phyloP scores from a whole-genome alignment of 1,139 yeast species.

The Suhomyces guaymorum region DNA sequence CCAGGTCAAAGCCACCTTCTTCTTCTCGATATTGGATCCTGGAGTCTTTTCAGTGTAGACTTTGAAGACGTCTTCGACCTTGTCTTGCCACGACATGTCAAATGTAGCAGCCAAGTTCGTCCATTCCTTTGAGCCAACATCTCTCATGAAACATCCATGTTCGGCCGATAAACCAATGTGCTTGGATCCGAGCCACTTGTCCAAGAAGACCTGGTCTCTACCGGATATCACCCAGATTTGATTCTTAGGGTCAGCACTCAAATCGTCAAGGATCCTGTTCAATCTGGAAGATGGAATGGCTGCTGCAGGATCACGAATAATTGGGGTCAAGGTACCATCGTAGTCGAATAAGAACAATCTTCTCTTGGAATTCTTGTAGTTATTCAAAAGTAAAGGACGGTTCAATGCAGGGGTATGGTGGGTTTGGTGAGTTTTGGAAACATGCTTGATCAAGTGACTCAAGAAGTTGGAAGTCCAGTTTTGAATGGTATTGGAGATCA shows the following conservation, averaged over 20 bases:
- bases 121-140: conserved; percentile 67
- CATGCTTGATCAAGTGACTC: conserved; percentile 52
- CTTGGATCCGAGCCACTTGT: conserved; percentile 80
- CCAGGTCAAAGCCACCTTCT: conserved; percentile 96
- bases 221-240: conserved; percentile 96
- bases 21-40: conserved; percentile 82
- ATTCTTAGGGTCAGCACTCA: conserved; percentile 77
- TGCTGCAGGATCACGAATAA: conserved; percentile 96
- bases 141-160: conserved; percentile 93
- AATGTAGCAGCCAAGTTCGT: conserved; percentile 75
- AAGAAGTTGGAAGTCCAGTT: conserved; percentile 75
- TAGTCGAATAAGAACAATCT: conserved; percentile 90
- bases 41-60: conserved; percentile 86
- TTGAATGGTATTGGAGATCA: conserved; percentile 73
- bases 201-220: conserved; percentile 87
- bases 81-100: conserved; percentile 93
- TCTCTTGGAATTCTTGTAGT: conserved; percentile 61
- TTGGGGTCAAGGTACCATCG: conserved; percentile 96
- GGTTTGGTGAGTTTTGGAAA: conserved; percentile 42
- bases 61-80: conserved; percentile 71
- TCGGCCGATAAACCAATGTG: conserved; percentile 88
- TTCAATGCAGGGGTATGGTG: conserved; percentile 85
- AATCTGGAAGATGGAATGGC: conserved; percentile 88
- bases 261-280: conserved; percentile 55
- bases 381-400: conserved; percentile 61